Percentiles rank a stretch among this genome's conserved stretches.
These are phyloP conservation scores for Calocybe cyanea DNA, from an alignment of 768 basidiomycete species.

Conservation along the genomic window DNA sequence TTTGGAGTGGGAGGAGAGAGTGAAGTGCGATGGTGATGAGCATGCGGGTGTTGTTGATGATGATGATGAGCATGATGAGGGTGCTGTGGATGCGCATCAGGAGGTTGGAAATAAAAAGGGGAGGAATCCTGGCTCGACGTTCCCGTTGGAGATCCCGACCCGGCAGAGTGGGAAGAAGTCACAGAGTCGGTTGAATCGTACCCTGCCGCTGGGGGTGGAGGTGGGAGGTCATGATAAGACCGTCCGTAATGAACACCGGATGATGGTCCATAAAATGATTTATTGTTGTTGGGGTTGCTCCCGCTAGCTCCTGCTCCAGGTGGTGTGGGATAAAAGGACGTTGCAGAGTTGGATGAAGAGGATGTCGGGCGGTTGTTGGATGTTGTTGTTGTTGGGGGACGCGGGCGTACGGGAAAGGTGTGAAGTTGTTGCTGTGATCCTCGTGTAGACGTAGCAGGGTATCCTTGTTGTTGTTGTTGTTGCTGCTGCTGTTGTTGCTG, in stretches of 20 bases:
- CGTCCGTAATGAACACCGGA: constrained; percentile 38
- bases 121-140: constrained; percentile 40
- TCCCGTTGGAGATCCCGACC: constrained; percentile 11
- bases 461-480: constrained; percentile 7
- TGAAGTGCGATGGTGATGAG: constrained; percentile 17
- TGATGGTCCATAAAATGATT: constrained; percentile 11
- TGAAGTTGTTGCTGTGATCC: constrained; percentile 3
- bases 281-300: constrained; percentile 1
- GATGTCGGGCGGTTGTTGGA: constrained; percentile 2
- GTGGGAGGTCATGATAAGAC: constrained; percentile 22
- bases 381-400: constrained; percentile 5
- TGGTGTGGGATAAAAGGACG: constrained; percentile 8
- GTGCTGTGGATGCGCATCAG: constrained; percentile 23
- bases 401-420: constrained; percentile 1
- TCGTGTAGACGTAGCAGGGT: constrained; percentile 4
- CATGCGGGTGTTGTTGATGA: no score
- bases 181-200: constrained; percentile 34
- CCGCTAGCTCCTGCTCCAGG: not conserved
- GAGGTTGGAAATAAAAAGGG: constrained; percentile 79
- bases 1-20: constrained; percentile 20
- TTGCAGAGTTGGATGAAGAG: constrained; percentile 8
- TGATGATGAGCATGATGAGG: not conserved
- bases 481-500: constrained; percentile 3
- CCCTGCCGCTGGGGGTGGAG: constrained; percentile 18
- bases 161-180: constrained; percentile 14